Conservation (phyloP, 805 yeast species). For the Clavispora carvajalis region DNA sequence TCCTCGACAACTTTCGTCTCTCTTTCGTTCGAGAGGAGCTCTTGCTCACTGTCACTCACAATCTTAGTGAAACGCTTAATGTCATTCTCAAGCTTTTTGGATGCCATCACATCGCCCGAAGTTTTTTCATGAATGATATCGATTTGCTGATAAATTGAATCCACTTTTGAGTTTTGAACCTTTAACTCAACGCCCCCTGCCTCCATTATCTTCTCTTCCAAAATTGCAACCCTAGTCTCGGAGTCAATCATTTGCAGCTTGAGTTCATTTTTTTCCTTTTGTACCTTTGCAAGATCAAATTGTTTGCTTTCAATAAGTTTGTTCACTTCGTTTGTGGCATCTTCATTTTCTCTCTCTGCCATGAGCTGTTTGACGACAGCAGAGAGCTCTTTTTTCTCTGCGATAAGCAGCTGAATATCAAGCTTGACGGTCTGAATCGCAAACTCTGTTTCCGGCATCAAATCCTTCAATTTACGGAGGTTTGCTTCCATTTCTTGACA, state of each 20-base stretch:
- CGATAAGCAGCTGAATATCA: conserved; percentile 57
- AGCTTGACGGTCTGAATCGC: conserved; percentile 53
- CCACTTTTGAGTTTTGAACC: conserved; percentile 76
- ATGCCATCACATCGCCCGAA: conserved; percentile 49
- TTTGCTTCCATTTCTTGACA: conserved; percentile 56
- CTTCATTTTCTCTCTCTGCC: conserved; percentile 30
- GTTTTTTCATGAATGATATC: conserved; percentile 55
- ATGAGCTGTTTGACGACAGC: conserved; percentile 38
- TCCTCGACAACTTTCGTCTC: conserved; percentile 20
- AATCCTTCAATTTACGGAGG: conserved; percentile 53
- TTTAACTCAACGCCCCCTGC: conserved; percentile 87
- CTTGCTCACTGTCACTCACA: conserved; percentile 42
- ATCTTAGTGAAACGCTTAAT: conserved; percentile 49
- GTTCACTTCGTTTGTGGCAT: conserved; percentile 15
- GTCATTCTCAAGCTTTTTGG: conserved; percentile 61
- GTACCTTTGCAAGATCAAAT: conserved; percentile 15
- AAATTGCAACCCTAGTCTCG: conserved; percentile 49
- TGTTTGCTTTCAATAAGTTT: conserved; percentile 3
- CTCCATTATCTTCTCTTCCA: conserved; percentile 78
- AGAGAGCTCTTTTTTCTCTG: conserved; percentile 47
- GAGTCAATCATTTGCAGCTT: conserved; percentile 51
- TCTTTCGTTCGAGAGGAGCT: conserved; percentile 27
- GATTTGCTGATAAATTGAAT: conserved; percentile 61
- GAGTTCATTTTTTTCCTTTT: conserved; percentile 24
- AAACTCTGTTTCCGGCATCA: conserved; percentile 64